Conservation (phyloP, 441 rosid species). For the Erodium chrysanthum region DNA sequence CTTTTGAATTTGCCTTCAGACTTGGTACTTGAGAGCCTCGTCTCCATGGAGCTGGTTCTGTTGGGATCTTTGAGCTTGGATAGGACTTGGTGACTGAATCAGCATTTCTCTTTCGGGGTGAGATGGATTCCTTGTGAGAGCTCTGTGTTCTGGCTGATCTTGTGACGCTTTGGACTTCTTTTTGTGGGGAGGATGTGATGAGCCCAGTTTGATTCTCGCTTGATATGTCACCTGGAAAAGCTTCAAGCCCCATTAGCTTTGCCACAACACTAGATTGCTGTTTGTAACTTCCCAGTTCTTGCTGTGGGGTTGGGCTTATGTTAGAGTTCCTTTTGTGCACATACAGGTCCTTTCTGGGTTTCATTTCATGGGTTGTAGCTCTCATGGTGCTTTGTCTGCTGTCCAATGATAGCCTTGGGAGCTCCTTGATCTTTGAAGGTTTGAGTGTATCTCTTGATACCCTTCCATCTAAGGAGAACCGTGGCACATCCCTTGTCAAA, state of each 20-base stretch:
- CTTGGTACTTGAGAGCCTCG: slow-evolving; percentile 32
- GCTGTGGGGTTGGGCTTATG: slow-evolving; percentile 25
- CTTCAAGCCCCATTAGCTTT: slow-evolving; percentile 84
- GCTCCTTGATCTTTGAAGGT: slow-evolving; percentile 60
- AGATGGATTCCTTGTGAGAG: slow-evolving; percentile 32
- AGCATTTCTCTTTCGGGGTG: slow-evolving; percentile 31
- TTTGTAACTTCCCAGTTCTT: slow-evolving; percentile 42
- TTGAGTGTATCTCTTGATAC: slow-evolving; percentile 41
- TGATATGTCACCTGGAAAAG: slow-evolving; percentile 33
- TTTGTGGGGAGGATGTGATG: slow-evolving; percentile 16
- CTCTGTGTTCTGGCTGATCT: slow-evolving; percentile 27
- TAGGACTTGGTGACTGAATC: slow-evolving; percentile 36
- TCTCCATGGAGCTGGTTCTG: slow-evolving; percentile 61
- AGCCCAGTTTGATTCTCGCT: slow-evolving; percentile 20
- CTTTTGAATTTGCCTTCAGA: slow-evolving; percentile 26
- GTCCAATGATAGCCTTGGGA: slow-evolving; percentile 83
- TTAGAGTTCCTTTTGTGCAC: neutral
- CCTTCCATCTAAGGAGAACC: slow-evolving; percentile 81
- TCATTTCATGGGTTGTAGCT: slow-evolving; percentile 33
- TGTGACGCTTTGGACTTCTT: slow-evolving; percentile 21
- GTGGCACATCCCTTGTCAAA: slow-evolving; percentile 44
- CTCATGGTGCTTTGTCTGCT: slow-evolving; percentile 49
- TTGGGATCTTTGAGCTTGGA: slow-evolving; percentile 41
- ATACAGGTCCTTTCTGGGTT: slow-evolving; percentile 23
- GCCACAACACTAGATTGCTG: slow-evolving; percentile 66